Evolutionary conservation across 495 filamentous ascomycete genomes (phyloP).

Genomic region (Aspergillus cavernicola): DNA sequence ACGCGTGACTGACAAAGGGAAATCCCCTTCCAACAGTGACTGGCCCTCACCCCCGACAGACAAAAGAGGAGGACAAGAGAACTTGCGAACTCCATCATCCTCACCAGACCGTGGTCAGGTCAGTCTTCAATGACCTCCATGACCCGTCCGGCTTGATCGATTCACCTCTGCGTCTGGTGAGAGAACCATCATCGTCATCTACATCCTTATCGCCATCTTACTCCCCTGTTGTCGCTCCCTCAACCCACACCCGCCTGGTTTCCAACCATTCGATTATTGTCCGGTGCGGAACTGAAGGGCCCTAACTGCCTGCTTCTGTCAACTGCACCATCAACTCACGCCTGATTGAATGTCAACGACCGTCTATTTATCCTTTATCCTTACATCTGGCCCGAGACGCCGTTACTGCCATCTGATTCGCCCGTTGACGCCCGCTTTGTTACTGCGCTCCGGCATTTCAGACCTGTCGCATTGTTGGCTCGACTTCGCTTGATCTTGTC

Average conservation of each 20-base stretch:
- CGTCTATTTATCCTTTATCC: slow-evolving; percentile 1
- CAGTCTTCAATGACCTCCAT: slow-evolving; percentile 26
- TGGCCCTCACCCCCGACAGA: slow-evolving; percentile 15
- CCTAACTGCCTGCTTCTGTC: slow-evolving; percentile 15
- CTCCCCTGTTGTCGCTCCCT: slow-evolving; percentile 11
- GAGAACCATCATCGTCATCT: slow-evolving; percentile 7
- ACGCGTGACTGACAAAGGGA: slow-evolving; percentile 41
- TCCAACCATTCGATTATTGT: slow-evolving; percentile 20
- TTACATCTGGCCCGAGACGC: slow-evolving; percentile 1
- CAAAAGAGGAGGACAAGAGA: slow-evolving; percentile 1
- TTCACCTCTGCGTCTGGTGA: slow-evolving; percentile 21
- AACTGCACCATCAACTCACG: slow-evolving; percentile 9
- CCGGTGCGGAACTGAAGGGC: slow-evolving; percentile 21
- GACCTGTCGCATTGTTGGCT: slow-evolving; percentile 22
- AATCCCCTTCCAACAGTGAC: slow-evolving; percentile 30
- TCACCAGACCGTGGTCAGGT: slow-evolving; percentile 26
- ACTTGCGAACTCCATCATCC: slow-evolving; percentile 21
- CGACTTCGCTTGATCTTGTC: slow-evolving; percentile 8
- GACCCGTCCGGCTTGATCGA: slow-evolving; percentile 10
- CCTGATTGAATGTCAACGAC: slow-evolving; percentile 7
- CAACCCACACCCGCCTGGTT: slow-evolving; percentile 11
- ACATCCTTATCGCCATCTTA: slow-evolving; percentile 7
- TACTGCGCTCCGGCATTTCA: slow-evolving; percentile 13
- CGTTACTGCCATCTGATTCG: slow-evolving; percentile 5
- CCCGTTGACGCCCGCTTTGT: slow-evolving; percentile 9